Percentiles rank a stretch among this genome's conserved stretches.
These are phyloP conservation scores for Lindgomyces ingoldianus DNA, from an alignment of 495 filamentous ascomycete genomes.

Conservation along the genomic window DNA sequence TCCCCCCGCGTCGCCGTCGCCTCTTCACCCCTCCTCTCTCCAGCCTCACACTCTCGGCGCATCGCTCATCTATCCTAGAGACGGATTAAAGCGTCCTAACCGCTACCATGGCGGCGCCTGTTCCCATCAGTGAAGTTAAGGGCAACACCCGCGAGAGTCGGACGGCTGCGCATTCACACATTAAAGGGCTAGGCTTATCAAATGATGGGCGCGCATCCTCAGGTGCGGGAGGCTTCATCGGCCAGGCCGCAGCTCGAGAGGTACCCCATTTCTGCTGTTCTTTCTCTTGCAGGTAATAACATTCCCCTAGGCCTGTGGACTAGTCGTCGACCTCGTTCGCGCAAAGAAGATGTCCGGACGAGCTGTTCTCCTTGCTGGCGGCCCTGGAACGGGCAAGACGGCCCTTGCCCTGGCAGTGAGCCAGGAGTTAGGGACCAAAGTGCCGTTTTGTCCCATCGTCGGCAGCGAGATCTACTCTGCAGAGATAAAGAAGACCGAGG, in stretches of 20 bases:
- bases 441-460: slow-evolving; percentile 95
- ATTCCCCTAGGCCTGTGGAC: slow-evolving; percentile 72
- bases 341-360: slow-evolving; percentile 96
- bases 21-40: not conserved
- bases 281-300: not conserved
- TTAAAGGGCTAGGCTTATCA: slow-evolving; percentile 86
- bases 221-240: slow-evolving; percentile 78
- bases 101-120: slow-evolving; percentile 43
- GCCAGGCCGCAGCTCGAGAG: slow-evolving; percentile 85
- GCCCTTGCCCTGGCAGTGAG: slow-evolving; percentile 91
- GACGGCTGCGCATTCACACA: slow-evolving; percentile 95
- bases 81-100: not conserved
- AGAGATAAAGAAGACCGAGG: slow-evolving; percentile 98
- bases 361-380: slow-evolving; percentile 86
- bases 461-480: slow-evolving; percentile 96
- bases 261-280: slow-evolving; percentile 43
- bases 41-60: not conserved
- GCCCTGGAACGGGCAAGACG: slow-evolving; percentile 95
- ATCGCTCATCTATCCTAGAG: not conserved
- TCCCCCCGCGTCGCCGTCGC: not conserved
- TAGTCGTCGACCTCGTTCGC: slow-evolving; percentile 91
- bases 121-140: slow-evolving; percentile 95
- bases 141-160: slow-evolving; percentile 92
- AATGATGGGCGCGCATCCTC: slow-evolving; percentile 79
- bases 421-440: slow-evolving; percentile 94